phyloP scores from a whole-genome alignment of 345 rosid genomes.

The Limnanthes douglasii region DNA sequence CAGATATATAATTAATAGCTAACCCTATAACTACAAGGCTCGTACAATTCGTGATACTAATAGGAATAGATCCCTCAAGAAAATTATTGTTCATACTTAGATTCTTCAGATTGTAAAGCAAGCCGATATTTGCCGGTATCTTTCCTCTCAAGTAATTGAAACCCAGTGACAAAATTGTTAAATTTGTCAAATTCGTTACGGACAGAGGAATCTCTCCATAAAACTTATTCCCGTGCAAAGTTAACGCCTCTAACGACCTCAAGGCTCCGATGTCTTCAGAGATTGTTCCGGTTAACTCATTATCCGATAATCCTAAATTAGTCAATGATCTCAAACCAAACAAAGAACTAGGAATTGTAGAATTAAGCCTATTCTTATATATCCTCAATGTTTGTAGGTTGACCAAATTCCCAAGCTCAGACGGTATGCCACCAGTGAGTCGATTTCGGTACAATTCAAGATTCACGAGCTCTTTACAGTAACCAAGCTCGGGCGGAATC shows the following conservation, averaged over 20 bases:
- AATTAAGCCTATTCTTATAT: conserved; percentile 34
- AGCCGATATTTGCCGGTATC: conserved; percentile 49
- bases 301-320: conserved; percentile 43
- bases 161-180: conserved; percentile 49
- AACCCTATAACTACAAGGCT: conserved; percentile 23
- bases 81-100: conserved; percentile 27
- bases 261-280: conserved; percentile 39
- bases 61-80: conserved; percentile 68
- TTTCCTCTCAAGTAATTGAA: conserved; percentile 42
- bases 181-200: conserved; percentile 36
- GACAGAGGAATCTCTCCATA: conserved; percentile 51
- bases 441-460: conserved; percentile 42
- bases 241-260: conserved; percentile 34
- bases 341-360: conserved; percentile 55
- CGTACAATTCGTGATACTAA: conserved; percentile 60
- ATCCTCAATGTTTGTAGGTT: conserved; percentile 29
- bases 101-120: conserved; percentile 48
- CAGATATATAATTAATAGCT: conserved; percentile 24
- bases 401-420: conserved; percentile 48
- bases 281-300: conserved; percentile 41
- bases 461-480: conserved; percentile 27
- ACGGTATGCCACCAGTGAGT: conserved; percentile 51
- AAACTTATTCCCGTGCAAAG: conserved; percentile 55
- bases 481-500: conserved; percentile 53
- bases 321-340: conserved; percentile 38